Base-by-base conservation (phyloP, 2,329 filamentous ascomycete genomes). In the Diaporthe sp. region DNA sequence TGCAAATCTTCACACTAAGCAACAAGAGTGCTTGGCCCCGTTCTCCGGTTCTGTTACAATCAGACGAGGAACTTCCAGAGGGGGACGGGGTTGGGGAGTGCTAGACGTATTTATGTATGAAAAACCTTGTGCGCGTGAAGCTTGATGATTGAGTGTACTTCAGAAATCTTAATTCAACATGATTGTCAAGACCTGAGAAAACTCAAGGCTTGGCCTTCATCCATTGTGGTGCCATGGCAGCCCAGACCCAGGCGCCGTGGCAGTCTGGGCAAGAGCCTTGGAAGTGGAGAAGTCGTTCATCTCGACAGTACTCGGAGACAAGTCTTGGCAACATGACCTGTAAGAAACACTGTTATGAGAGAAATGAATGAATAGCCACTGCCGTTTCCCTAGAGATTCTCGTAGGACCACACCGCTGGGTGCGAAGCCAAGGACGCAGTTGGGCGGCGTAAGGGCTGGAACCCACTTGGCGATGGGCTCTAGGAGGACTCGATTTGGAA, bases 211-310 rank as follows among this genome's bases (percentile, higher is more conserved):
- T 67, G 64, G 64, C 64, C 33, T 22, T 22, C 64, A 4, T 19
- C 30, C 64, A 4, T 19, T 35, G n/a, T 66, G 42, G 42, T 66
- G 42, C 22, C 22, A 35, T n/a, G 61, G 13, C 19, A 38, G 64
- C 64, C 45, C 30, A 67, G 45, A 67, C 64, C 30, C 42, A 52
- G 38, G 64, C 30, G 17, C 4, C 8, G 64, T 52, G 22, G 45
- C 64, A 38, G 45, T 4, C 64, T 67, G 64, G 64, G 64, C 64
- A 38, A 17, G 28, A 10, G 30, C 35, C 45, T 67, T 52, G 45
- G 64, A 67, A 52, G 64, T 67, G 64, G 64, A 50, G 64, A 67
- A 67, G 6, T 35, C 30, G 45, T 67, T 67, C 45, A 52, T 67
- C 45, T 30, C 30, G 30, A 52, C 4, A 38, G 12, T 38, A 25